A percentile compares a stretch with the other conserved stretches of the same genome.
Evolutionary conservation across 2,329 filamentous ascomycete species (phyloP).

Genomic region (Orbilia brochopaga): DNA sequence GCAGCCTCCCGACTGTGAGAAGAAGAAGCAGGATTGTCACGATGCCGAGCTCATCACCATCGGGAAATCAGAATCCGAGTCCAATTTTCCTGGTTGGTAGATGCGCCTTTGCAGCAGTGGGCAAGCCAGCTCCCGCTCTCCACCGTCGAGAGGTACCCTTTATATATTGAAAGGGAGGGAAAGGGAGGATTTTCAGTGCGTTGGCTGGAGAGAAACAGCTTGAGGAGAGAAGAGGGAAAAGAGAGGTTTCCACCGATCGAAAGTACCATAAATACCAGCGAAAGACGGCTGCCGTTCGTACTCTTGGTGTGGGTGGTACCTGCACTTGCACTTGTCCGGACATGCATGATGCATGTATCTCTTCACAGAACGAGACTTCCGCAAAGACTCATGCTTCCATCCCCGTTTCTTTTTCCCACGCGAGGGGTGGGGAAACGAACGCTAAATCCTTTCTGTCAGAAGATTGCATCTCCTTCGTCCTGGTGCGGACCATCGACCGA

Average conservation of each 20-base stretch:
- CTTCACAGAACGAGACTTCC: neutral
- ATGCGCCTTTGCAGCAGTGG: slow-evolving; percentile 5
- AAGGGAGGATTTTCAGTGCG: slow-evolving; percentile 44
- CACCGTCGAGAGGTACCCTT: slow-evolving; percentile 49
- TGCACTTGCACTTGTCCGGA: neutral
- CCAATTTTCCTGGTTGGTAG: slow-evolving; percentile 24
- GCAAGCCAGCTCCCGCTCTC: slow-evolving; percentile 36
- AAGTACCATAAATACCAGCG: slow-evolving; percentile 43
- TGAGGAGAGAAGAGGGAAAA: slow-evolving; percentile 46
- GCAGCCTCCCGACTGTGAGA: slow-evolving; percentile 47
- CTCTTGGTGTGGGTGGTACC: slow-evolving; percentile 35
- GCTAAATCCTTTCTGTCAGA: slow-evolving; percentile 29
- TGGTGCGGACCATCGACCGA: slow-evolving; percentile 14
- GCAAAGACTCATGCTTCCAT: slow-evolving; percentile 38
- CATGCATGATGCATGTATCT: neutral
- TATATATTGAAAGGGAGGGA: slow-evolving; percentile 50
- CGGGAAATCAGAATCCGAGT: slow-evolving; percentile 43
- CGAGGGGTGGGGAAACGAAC: slow-evolving; percentile 20
- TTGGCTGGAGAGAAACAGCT: slow-evolving; percentile 52
- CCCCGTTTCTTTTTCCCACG: slow-evolving; percentile 21
- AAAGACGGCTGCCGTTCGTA: slow-evolving; percentile 13
- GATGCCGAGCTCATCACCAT: slow-evolving; percentile 39
- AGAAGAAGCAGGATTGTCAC: slow-evolving; percentile 30
- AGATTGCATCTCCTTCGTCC: slow-evolving; percentile 14
- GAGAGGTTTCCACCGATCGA: slow-evolving; percentile 37